Evolutionary conservation across 495 filamentous ascomycete genomes (phyloP), one percentile per base, ranked within the genome.

Genomic region (Penicillium maclennaniae): DNA sequence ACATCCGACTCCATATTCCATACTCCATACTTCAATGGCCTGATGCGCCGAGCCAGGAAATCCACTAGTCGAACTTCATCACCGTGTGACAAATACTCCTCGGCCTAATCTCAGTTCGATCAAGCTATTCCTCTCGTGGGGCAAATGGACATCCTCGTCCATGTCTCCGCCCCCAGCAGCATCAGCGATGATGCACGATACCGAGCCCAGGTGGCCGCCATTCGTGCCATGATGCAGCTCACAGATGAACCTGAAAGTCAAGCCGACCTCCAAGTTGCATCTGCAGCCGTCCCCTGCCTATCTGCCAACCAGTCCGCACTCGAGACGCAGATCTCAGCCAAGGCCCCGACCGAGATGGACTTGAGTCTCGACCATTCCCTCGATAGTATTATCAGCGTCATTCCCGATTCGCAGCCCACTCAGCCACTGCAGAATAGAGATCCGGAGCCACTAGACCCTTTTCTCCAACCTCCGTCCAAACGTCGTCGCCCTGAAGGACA

Each of bases 81-180:
- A 40, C 38, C 19, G 16, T 19, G n/a, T 40, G 38, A 40, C 38
- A 40, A 40, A 40, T 40, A 40, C n/a, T 20, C 1, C 8, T 14
- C 37, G 37, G 37, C 23, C 23, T n/a, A 14, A 39, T 39, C 10
- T 1, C 37, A 39, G 16, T 15, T 16, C 3, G 14, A 39, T 39
- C 37, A n/a, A 39, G 37, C 38, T 40, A 16, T 40, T 40, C 38
- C n/a, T 20, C 3, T 40, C 38, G 9, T 40, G 15, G 34, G 8
- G 25, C 10, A 2, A 2, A 54, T 55, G 42, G 85, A 40, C n/a
- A 83, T 90, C 43, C 74, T 90, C 44, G 80, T 88, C 19, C 87
- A 90, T 66, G 76, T 85, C 59, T 73, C 81, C 28, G 87, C 85
- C 27, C 82, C 87, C 45, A 83, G 83, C 63, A 72, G 67, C 45